Evolutionary conservation across 108 stramenopile species (phyloP), one percentile per base, ranked within the genome.

Genomic region (Seminavis robusta): DNA sequence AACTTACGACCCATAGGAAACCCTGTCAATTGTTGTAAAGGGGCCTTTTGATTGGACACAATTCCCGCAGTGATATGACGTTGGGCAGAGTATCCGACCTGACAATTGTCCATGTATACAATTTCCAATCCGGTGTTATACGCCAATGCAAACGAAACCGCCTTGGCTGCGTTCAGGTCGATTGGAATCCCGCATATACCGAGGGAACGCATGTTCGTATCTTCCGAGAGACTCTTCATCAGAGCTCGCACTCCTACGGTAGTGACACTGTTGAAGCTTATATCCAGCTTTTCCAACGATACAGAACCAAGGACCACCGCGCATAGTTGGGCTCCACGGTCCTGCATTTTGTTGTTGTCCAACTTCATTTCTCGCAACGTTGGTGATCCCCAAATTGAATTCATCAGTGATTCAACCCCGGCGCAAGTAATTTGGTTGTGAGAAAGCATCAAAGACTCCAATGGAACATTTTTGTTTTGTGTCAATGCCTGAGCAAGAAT

Each of bases 351-450:
- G 69, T 90, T 90, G 59, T 84, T 86, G 65, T 90, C 84, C 39
- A 90, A 63, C 59, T 73, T 74, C 15, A 90, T 63, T 59, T 80
- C 83, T 24, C 66, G 70, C 9, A 90, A 56, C 6, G 80, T 81
- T 48, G 72, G 55, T 9, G 89, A 90, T 49, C 84, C 89, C 89
- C 89, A 90, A 26, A 86, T 63, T 4, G 89, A 77, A 65, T 90
- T 90, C 89, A 90, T 90, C n/a, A 90, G 61, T 13, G 72, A 75
- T 56, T 90, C 89, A 5, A 90, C 83, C 7, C 89, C 89, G 23
- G 69, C 70, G 59, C 79, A 80, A 1, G 85, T 74, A 6, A 90
- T 68, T 42, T 79, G 57, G 48, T 90, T 90, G 73, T 84, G 86
- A 2, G 85, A 84, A 27, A 90, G 66, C 7, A 53, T 50, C 2